Percentiles rank a stretch among this genome's conserved stretches.
Evolutionary conservation across 1,284 basidiomycete species (phyloP).

Genomic region (Irpex lacteus): DNA sequence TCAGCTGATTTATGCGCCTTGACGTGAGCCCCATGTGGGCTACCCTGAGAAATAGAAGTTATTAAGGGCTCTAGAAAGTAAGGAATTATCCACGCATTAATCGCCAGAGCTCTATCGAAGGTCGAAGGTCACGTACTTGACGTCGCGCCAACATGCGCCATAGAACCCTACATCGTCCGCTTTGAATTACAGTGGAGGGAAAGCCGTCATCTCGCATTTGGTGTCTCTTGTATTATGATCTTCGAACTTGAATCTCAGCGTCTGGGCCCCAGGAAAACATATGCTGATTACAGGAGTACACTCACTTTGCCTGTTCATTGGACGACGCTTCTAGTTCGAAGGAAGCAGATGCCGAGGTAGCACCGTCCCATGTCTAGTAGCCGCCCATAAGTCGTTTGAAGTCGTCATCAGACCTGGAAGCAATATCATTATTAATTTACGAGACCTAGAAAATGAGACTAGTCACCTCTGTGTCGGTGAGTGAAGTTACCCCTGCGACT

Average conservation of each 20-base stretch:
- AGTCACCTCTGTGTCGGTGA: neutral
- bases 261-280: neutral
- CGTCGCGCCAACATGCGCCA: neutral
- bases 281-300: neutral
- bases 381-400: neutral
- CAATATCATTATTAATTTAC: neutral
- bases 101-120: neutral
- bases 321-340: neutral
- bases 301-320: neutral
- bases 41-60: neutral
- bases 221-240: neutral
- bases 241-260: neutral
- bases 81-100: neutral
- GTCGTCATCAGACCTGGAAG: neutral
- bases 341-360: neutral
- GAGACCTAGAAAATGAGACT: neutral
- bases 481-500: neutral
- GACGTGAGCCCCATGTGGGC: conserved; percentile 1
- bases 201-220: neutral
- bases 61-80: neutral
- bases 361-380: neutral
- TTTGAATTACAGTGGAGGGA: neutral
- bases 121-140: neutral
- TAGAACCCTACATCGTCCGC: neutral
- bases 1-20: neutral